Evolutionary conservation across 495 filamentous ascomycete species (phyloP), one percentile per base, ranked within the genome.

Genomic region (Podospora pseudoanserina): DNA sequence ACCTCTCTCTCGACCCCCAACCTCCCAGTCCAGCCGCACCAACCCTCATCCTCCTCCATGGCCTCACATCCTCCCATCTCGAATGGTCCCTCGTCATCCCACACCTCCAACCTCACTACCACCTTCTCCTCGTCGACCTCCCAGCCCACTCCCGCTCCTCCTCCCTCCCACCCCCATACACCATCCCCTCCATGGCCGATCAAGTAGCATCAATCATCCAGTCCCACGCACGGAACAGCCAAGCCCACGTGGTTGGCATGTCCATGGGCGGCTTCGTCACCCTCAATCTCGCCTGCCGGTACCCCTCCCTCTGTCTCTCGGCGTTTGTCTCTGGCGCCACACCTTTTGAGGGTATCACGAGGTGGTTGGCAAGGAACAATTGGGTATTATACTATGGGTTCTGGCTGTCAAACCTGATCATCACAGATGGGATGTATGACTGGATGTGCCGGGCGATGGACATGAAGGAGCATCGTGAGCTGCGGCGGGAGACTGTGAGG

Each of bases 1-100:
- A 49, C 39, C 15, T 49, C 7, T 49, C 39, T 11, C 39, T 49
- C 39, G 39, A 49, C 1, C 39, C 39, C 39, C 39, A 49, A 16
- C 39, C 39, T 16, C 39, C 39, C 39, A 49, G 13, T 16, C 39
- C 39, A 49, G 13, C 5, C 5, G 39, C 39, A 11, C 39, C 70
- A 6, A 76, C 76, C n/a, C 53, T 79, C 59, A 62, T 81, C 6
- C 67, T 81, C 62, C 23, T 81, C 65, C 79, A 81, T 63, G 68
- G 73, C 28, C 63, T 74, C 18, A 60, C 77, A 71, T 72, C 70
- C 55, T 81, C 74, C 28, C 73, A 77, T 67, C 72, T 76, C 49
- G 75, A 79, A 68, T 81, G 68, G 70, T 60, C 70, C 26, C 70
- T 71, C 67, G 70, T 77, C 18, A 70, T 66, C 56, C 71, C 78